These are phyloP conservation scores for Friedmanniomyces endolithicus DNA, from an alignment of 495 filamentous ascomycete genomes.

Conservation along the genomic window DNA sequence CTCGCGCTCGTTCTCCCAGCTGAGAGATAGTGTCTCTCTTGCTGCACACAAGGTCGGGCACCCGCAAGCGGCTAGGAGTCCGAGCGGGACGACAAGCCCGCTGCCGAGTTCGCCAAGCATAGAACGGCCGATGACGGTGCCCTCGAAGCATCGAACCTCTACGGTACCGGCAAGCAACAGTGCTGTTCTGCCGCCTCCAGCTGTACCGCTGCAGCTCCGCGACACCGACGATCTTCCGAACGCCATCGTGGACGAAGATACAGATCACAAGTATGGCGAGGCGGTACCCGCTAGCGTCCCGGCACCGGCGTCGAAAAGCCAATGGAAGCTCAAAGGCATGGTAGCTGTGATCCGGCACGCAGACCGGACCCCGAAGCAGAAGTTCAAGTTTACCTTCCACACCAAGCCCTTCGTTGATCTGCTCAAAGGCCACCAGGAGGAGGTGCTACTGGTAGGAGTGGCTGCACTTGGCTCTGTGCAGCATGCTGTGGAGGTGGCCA, in stretches of 20 bases:
- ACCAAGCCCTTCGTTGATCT: slow-evolving; percentile 90
- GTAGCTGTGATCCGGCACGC: slow-evolving; percentile 93
- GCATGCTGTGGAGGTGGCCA: slow-evolving; percentile 65
- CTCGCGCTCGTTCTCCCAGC: slow-evolving; percentile 51
- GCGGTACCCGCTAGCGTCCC: slow-evolving; percentile 37
- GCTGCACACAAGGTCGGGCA: slow-evolving; percentile 30
- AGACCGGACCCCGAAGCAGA: slow-evolving; percentile 95
- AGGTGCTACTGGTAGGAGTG: slow-evolving; percentile 86
- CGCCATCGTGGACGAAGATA: slow-evolving; percentile 12
- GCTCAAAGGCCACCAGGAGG: slow-evolving; percentile 86
- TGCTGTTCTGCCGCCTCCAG: slow-evolving; percentile 11
- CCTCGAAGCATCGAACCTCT: neutral
- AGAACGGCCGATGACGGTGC: neutral
- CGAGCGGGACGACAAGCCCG: slow-evolving; percentile 12
- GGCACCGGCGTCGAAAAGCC: slow-evolving; percentile 81
- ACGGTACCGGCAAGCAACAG: slow-evolving; percentile 5
- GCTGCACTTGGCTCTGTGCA: slow-evolving; percentile 81
- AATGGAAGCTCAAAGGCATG: slow-evolving; percentile 98
- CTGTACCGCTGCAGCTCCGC: slow-evolving; percentile 2
- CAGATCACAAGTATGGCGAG: slow-evolving; percentile 1
- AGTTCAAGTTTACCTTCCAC: slow-evolving; percentile 98
- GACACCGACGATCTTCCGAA: neutral
- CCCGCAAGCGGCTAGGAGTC: slow-evolving; percentile 18
- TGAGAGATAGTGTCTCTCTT: slow-evolving; percentile 24
- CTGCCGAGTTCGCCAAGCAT: slow-evolving; percentile 8